A percentile compares a stretch with the other conserved stretches of the same genome.
Conservation (phyloP, 768 basidiomycete species). For the Rubroboletus pulcherrimus region DNA sequence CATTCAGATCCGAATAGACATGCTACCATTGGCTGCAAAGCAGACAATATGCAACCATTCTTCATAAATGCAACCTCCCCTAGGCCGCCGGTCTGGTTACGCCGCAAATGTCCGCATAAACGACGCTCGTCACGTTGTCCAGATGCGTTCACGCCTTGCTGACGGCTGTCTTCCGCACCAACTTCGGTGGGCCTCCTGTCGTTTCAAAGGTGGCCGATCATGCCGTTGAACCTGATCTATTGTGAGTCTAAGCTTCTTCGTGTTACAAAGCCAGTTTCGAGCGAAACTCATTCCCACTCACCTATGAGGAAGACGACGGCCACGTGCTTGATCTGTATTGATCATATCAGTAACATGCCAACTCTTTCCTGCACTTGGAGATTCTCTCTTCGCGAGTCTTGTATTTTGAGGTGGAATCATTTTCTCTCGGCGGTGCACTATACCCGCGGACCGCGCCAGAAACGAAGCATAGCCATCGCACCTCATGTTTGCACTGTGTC, state of each 20-base stretch:
- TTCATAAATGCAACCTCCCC: not conserved
- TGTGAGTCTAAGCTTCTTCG: not conserved
- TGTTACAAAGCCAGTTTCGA: not conserved
- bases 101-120: not conserved
- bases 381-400: not conserved
- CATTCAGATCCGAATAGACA: not conserved
- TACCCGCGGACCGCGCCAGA: not conserved
- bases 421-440: not conserved
- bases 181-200: not conserved
- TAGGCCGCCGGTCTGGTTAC: not conserved
- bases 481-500: no score
- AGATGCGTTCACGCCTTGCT: no score
- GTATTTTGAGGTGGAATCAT: not conserved
- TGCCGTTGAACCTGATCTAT: not conserved
- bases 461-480: no score
- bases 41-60: not conserved
- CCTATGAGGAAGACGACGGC: not conserved
- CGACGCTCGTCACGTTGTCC: not conserved
- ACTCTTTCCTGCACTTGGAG: not conserved
- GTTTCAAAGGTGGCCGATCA: not conserved
- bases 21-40: not conserved
- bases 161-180: not conserved
- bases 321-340: not conserved
- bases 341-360: not conserved
- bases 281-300: not conserved